phyloP scores from a whole-genome alignment of 2,329 filamentous ascomycete species.

The Fusarium nurragi region DNA sequence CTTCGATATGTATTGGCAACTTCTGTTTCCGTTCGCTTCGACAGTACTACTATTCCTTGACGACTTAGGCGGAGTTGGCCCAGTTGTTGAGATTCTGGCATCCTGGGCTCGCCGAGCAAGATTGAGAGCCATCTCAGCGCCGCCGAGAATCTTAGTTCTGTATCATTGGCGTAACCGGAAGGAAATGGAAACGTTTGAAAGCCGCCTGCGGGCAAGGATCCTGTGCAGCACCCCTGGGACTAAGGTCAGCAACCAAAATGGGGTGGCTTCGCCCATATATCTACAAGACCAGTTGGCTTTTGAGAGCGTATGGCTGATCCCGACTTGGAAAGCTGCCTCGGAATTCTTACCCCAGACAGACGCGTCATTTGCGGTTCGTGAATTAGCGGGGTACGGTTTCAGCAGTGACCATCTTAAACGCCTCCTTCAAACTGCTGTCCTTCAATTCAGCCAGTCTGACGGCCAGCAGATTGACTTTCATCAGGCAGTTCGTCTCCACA shows the following conservation, averaged over 20 bases:
- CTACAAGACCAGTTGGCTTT: background rate
- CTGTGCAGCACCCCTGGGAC: background rate
- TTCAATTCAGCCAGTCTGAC: background rate
- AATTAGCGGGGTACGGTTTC: background rate
- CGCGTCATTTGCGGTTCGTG: background rate
- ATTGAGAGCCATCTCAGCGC: background rate
- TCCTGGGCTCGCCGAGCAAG: background rate
- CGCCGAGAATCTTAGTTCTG: background rate
- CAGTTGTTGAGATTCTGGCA: background rate
- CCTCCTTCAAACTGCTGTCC: background rate
- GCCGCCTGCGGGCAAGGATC: background rate
- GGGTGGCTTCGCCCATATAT: background rate
- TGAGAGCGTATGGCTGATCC: background rate
- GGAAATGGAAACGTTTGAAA: background rate
- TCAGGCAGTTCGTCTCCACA: background rate
- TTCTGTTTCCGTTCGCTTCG: constrained; percentile 2
- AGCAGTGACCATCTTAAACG: background rate
- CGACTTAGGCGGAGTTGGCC: background rate
- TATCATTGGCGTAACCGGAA: background rate
- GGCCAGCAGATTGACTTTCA: constrained; percentile 2
- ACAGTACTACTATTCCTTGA: background rate
- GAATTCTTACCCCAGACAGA: background rate
- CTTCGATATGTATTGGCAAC: constrained; percentile 4
- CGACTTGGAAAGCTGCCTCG: background rate
- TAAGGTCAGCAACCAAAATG: background rate